A percentile compares a stretch with the other conserved stretches of the same genome.
phyloP scores from a whole-genome alignment of 305 asterid genomes.

The Withania somnifera region DNA sequence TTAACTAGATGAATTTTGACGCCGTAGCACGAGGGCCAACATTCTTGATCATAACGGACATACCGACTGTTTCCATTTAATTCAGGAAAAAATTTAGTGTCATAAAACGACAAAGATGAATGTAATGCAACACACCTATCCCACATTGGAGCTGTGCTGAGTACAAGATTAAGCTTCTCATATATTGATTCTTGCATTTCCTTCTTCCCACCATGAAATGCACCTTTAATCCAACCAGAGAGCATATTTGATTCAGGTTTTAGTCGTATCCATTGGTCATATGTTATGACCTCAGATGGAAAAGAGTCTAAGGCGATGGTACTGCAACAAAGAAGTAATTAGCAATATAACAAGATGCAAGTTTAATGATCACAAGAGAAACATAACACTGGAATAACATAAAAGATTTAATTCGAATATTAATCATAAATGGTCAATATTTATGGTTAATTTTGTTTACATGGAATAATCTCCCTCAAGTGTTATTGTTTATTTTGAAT shows the following conservation, averaged over 20 bases:
- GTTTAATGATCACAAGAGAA: background rate
- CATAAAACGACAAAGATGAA: background rate
- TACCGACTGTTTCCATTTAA: background rate
- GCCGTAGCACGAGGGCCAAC: background rate
- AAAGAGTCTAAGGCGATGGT: constrained; percentile 30
- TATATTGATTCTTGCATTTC: constrained; percentile 46
- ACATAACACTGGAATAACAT: background rate
- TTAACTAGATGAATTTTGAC: background rate
- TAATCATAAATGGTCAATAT: background rate
- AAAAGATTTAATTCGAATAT: background rate
- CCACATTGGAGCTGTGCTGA: constrained; percentile 70
- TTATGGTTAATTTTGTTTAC: background rate
- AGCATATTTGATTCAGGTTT: constrained; percentile 35
- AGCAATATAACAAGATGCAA: background rate
- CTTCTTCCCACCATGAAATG: constrained; percentile 56
- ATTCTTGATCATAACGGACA: background rate
- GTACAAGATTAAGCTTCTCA: constrained; percentile 48
- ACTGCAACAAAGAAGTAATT: constrained; percentile 28
- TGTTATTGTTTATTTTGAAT: background rate
- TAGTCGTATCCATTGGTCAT: constrained; percentile 47
- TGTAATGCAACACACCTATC: constrained; percentile 45
- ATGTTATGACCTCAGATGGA: constrained; percentile 62
- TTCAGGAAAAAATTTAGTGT: background rate
- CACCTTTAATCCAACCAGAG: constrained; percentile 69
- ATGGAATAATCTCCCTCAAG: background rate